Base-by-base conservation (phyloP, 2,329 filamentous ascomycete species). In the Anthostomella pinea region DNA sequence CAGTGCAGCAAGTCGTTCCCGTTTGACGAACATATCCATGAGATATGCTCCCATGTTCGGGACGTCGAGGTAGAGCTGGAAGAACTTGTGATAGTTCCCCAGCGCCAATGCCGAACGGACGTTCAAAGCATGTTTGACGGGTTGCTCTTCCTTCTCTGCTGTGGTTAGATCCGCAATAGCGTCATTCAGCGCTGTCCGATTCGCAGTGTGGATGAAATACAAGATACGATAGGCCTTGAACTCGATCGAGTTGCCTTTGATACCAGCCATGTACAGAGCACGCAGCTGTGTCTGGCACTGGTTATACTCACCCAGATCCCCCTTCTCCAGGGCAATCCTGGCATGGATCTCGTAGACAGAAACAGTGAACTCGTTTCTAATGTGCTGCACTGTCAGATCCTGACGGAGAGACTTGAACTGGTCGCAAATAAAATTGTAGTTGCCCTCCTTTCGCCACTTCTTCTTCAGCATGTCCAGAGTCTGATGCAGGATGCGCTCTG, bases 271-370 rank as follows among this genome's bases (percentile, higher is more conserved):
- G 68, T 98, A 97, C 57, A 98, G 73, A 50, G 85, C 88, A 66
- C 88, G 87, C 61, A 98, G 75, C 71, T 98, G 93, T 58, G 93
- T 97, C 73, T 98, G 93, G 68, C 93, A 98, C 77, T 98, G 93
- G 73, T 98, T 98, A 93, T 98, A 98, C 93, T 98, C 93, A 98
- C 93, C 91, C 73, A 97, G 80, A 74, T 98, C 93, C 69, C 87
- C 89, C 77, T 94, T 96, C 68, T 98, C 91, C 66, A 98, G 75
- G 52, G 93, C 93, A 68, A 98, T 97, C 43, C 93, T 84, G 48
- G 91, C 93, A 68, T 98, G 93, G 45, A 91, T 94, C 69, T 98
- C 93, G 67, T 98, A 98, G 30, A 96, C 93, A 46, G 79, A 85
- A 48, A 97, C 90, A 17, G 93, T 97, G 62, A 98, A 97, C 35